Conservation (phyloP, 2,329 filamentous ascomycete species). For the Fusarium cyanostomum region DNA sequence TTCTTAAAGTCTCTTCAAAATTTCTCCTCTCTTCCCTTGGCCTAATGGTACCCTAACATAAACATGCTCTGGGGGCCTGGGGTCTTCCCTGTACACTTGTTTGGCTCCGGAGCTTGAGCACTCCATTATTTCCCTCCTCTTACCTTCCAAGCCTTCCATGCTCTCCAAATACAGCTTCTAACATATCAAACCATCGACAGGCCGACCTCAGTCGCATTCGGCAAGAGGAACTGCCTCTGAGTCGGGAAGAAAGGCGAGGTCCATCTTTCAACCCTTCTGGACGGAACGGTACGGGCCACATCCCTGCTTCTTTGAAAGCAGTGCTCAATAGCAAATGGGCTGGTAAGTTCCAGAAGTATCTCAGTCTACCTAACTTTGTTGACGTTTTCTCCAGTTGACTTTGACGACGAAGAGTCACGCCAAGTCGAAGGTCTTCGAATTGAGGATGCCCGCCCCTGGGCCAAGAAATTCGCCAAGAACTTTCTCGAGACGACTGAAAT, state of each 20-base stretch:
- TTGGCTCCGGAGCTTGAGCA: neutral
- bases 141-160: neutral
- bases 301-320: neutral
- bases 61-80: neutral
- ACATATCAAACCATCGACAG: slow-evolving; percentile 6
- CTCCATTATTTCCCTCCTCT: neutral
- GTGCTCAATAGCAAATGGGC: slow-evolving; percentile 23
- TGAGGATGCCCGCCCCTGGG: slow-evolving; percentile 38
- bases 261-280: slow-evolving; percentile 19
- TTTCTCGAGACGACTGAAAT: neutral
- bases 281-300: slow-evolving; percentile 21
- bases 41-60: no score
- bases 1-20: neutral
- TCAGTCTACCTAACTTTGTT: neutral
- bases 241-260: slow-evolving; percentile 1
- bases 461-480: slow-evolving; percentile 1
- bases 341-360: neutral
- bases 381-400: neutral
- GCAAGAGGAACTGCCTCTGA: slow-evolving; percentile 41
- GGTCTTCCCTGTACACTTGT: no score
- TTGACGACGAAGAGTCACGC: slow-evolving; percentile 36
- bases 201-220: slow-evolving; percentile 35
- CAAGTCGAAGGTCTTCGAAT: slow-evolving; percentile 35
- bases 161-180: neutral
- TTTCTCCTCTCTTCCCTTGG: neutral